phyloP scores from a whole-genome alignment of 2,329 filamentous ascomycete species.

The Penicillium capsulatum region DNA sequence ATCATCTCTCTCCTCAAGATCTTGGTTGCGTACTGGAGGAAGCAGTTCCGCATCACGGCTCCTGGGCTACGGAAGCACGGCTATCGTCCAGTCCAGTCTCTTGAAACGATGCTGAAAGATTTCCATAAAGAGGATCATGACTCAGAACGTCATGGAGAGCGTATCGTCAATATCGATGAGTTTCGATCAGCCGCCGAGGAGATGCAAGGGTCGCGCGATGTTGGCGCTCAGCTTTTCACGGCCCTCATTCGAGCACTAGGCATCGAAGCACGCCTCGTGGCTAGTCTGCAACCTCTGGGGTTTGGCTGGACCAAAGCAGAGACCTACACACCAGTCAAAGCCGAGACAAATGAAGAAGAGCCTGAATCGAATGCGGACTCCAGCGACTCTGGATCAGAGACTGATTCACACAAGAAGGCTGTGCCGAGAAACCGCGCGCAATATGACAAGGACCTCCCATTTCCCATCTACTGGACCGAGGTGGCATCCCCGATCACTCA shows the following conservation, averaged over 20 bases:
- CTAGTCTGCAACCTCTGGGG: constrained; percentile 77
- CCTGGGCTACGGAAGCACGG: constrained; percentile 85
- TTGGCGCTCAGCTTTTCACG: constrained; percentile 85
- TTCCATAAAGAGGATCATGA: constrained; percentile 63
- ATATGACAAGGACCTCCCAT: constrained; percentile 73
- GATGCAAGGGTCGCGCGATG: constrained; percentile 77
- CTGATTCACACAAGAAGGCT: constrained; percentile 17
- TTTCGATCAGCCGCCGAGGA: constrained; percentile 65
- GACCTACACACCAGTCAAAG: constrained; percentile 56
- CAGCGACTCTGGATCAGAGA: constrained; percentile 18
- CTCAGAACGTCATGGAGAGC: constrained; percentile 67
- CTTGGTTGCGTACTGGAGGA: constrained; percentile 83
- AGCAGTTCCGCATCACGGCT: constrained; percentile 70
- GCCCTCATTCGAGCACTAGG: constrained; percentile 75
- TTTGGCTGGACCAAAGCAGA: constrained; percentile 89
- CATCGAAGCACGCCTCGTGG: constrained; percentile 76
- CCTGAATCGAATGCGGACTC: constrained; percentile 6
- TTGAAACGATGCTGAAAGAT: constrained; percentile 69
- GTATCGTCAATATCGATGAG: constrained; percentile 60
- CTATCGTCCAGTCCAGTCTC: constrained; percentile 71
- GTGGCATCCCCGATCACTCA: constrained; percentile 76
- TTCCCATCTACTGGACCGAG: constrained; percentile 91
- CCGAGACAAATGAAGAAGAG: constrained; percentile 12
- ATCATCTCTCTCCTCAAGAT: constrained; percentile 70
- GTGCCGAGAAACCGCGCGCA: constrained; percentile 44